Conservation (phyloP, 73 alveolate species). For the Loxodes magnus region DNA sequence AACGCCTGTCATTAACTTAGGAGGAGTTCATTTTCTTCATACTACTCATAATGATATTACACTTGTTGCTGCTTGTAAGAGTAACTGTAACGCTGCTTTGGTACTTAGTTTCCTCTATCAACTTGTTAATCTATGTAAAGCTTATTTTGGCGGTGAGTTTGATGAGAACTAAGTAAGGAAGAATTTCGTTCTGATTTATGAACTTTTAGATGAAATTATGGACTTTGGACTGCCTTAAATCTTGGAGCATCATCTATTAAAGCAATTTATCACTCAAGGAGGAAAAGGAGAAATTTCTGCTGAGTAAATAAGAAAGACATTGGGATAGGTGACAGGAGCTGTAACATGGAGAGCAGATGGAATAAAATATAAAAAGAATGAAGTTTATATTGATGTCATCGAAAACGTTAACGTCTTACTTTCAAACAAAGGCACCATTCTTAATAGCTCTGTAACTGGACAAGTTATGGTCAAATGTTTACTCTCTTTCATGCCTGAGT, state of each 20-base stretch:
- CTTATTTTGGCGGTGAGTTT: constrained; percentile 75
- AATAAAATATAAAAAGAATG: constrained; percentile 76
- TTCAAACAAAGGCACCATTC: constrained; percentile 81
- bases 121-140: constrained; percentile 62
- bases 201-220: constrained; percentile 72
- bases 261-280: constrained; percentile 80
- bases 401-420: constrained; percentile 87
- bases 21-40: constrained; percentile 85
- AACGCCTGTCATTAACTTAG: constrained; percentile 85
- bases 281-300: constrained; percentile 30
- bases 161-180: constrained; percentile 66
- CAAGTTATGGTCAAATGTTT: constrained; percentile 64
- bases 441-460: constrained; percentile 84
- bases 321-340: constrained; percentile 87
- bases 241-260: constrained; percentile 75
- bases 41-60: constrained; percentile 63
- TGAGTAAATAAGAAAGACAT: constrained; percentile 62
- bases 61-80: constrained; percentile 73
- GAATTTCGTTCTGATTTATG: constrained; percentile 83
- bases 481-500: constrained; percentile 93
- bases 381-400: constrained; percentile 87
- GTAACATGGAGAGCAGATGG: constrained; percentile 87
- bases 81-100: constrained; percentile 65
- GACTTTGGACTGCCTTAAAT: constrained; percentile 77
- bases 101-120: constrained; percentile 60